Evolutionary conservation across 345 rosid species (phyloP).

Genomic region (Brassica incana): DNA sequence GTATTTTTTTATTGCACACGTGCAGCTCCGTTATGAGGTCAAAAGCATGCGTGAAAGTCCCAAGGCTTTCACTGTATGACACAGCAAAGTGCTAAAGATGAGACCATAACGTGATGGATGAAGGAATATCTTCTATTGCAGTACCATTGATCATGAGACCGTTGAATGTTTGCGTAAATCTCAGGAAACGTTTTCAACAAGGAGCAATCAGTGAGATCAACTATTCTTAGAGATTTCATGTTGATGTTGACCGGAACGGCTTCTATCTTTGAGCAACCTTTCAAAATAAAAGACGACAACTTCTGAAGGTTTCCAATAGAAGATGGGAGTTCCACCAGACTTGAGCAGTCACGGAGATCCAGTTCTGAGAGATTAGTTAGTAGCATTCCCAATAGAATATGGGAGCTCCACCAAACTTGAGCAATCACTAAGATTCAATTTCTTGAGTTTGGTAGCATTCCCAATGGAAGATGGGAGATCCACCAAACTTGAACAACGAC

Average conservation of each 20-base stretch:
- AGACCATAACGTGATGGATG: neutral
- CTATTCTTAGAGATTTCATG: neutral
- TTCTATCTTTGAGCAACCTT: neutral
- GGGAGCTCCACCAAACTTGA: neutral
- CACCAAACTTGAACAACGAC: neutral
- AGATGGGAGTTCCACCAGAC: neutral
- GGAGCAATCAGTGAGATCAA: neutral
- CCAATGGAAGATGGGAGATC: neutral
- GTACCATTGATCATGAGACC: neutral
- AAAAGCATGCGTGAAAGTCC: neutral
- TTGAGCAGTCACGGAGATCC: neutral
- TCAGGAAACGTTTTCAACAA: neutral
- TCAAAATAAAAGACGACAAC: neutral
- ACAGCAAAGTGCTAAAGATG: neutral
- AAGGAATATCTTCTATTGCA: neutral
- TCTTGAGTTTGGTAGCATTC: neutral
- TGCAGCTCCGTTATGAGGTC: neutral
- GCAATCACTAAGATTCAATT: neutral
- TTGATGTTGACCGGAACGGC: neutral
- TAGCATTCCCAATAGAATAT: neutral
- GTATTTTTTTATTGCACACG: neutral
- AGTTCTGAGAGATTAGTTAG: neutral
- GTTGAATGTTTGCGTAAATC: neutral
- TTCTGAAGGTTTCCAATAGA: neutral
- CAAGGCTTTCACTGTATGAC: neutral